Percentiles rank a stretch among this genome's conserved stretches.
Conservation (phyloP, 495 filamentous ascomycete species). For the Talaromyces ruber region DNA sequence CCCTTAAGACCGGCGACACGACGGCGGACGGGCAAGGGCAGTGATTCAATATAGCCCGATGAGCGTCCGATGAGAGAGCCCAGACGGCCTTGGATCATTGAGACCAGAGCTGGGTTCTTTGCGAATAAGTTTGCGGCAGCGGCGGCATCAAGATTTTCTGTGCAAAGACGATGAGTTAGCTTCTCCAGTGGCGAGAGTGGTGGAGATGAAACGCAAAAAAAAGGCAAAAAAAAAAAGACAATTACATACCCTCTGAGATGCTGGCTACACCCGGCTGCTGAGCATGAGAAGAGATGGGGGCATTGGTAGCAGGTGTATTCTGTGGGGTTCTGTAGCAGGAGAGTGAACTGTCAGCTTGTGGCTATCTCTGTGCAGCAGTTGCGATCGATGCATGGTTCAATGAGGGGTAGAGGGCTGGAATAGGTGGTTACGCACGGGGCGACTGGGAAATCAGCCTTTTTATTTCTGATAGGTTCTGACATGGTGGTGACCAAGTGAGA, state of each 20-base stretch:
- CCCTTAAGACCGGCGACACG: constrained; percentile 94
- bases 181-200: not conserved
- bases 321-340: constrained; percentile 67
- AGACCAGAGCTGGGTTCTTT: constrained; percentile 83
- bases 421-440: constrained; percentile 61
- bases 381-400: not conserved
- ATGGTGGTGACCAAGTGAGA: constrained; percentile 37
- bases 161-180: constrained; percentile 1
- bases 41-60: constrained; percentile 95
- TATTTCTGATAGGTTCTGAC: constrained; percentile 88
- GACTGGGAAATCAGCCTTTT: constrained; percentile 71
- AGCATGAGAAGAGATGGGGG: constrained; percentile 95
- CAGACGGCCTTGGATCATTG: constrained; percentile 95
- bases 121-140: constrained; percentile 87
- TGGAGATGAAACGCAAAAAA: constrained; percentile 1
- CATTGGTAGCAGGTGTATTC: constrained; percentile 89
- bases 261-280: constrained; percentile 90
- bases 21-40: constrained; percentile 78
- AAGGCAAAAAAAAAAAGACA: constrained; percentile 12
- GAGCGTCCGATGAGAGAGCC: constrained; percentile 88
- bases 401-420: constrained; percentile 8
- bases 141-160: constrained; percentile 85
- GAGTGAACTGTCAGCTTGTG: constrained; percentile 6
- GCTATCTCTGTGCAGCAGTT: not conserved
- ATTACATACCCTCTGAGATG: constrained; percentile 85